Conservation (phyloP, 2,329 filamentous ascomycete species). For the Sporothrix dimorphospora region DNA sequence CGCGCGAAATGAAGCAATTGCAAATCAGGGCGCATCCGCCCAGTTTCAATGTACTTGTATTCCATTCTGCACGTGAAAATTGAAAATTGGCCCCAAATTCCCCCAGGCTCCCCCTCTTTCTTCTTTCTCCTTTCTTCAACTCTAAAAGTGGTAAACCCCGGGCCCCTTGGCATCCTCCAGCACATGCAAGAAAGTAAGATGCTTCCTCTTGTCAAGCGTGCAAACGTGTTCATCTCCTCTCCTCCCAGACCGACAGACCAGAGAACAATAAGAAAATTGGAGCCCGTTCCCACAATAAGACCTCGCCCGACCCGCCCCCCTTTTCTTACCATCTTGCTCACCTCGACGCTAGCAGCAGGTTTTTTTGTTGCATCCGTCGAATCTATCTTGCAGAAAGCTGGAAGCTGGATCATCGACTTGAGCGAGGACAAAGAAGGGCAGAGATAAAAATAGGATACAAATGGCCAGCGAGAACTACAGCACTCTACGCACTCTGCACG, state of each 20-base stretch:
- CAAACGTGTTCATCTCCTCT: background rate
- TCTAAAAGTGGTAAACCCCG: background rate
- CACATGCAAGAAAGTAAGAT: slow-evolving; percentile 5
- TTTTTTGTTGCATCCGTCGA: background rate
- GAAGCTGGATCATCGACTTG: background rate
- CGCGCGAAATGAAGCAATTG: background rate
- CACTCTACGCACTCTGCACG: background rate
- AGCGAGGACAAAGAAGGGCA: background rate
- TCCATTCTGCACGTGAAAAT: slow-evolving; percentile 14
- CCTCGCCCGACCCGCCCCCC: background rate
- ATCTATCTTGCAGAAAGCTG: background rate
- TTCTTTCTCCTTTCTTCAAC: background rate
- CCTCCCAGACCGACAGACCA: background rate
- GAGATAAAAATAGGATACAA: background rate
- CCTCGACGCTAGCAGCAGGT: slow-evolving; percentile 2
- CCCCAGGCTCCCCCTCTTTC: background rate
- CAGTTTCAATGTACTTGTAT: too few relatives aligned
- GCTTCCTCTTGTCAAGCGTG: background rate
- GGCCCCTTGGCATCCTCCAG: background rate
- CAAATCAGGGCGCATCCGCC: too few relatives aligned
- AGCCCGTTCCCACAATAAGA: slow-evolving; percentile 2
- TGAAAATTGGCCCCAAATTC: too few relatives aligned
- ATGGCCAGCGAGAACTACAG: background rate
- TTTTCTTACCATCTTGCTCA: background rate
- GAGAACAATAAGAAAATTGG: background rate